A percentile compares a stretch with the other conserved stretches of the same genome.
Conservation (phyloP, 2,329 filamentous ascomycete genomes). For the Ploettnerulaceae sp. region DNA sequence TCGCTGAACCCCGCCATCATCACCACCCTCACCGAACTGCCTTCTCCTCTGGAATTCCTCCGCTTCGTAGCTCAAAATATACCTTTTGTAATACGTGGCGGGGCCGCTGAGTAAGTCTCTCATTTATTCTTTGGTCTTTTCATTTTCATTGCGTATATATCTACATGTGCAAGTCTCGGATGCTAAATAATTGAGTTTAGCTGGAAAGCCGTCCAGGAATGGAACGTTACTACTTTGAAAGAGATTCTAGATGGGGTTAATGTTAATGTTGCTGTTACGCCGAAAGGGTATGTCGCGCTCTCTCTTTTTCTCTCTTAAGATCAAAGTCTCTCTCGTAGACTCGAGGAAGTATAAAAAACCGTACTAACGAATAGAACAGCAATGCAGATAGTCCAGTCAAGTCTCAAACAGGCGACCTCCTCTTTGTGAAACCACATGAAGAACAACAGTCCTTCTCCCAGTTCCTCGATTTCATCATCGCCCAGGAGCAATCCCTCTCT, state of each 20-base stretch:
- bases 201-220: constrained; percentile 60
- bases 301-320: not conserved
- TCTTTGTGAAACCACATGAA: constrained; percentile 71
- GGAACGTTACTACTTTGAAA: constrained; percentile 58
- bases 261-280: constrained; percentile 77
- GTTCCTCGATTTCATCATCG: constrained; percentile 57
- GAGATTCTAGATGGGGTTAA: constrained; percentile 47
- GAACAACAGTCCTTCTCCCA: constrained; percentile 55
- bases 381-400: constrained; percentile 50
- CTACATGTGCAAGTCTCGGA: no score
- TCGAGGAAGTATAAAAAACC: no score
- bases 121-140: no score
- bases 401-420: constrained; percentile 33
- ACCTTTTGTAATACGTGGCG: constrained; percentile 66
- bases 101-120: constrained; percentile 43
- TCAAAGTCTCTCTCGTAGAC: not conserved
- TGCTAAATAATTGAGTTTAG: not conserved
- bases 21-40: constrained; percentile 58
- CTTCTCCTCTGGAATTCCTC: constrained; percentile 75
- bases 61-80: constrained; percentile 68
- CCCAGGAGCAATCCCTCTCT: constrained; percentile 45
- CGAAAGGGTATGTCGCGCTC: constrained; percentile 35
- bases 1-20: constrained; percentile 62
- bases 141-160: no score
- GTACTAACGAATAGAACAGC: constrained; percentile 25